Evolutionary conservation across 208 protist species (phyloP).

Genomic region (Vickermania spadyakhi): DNA sequence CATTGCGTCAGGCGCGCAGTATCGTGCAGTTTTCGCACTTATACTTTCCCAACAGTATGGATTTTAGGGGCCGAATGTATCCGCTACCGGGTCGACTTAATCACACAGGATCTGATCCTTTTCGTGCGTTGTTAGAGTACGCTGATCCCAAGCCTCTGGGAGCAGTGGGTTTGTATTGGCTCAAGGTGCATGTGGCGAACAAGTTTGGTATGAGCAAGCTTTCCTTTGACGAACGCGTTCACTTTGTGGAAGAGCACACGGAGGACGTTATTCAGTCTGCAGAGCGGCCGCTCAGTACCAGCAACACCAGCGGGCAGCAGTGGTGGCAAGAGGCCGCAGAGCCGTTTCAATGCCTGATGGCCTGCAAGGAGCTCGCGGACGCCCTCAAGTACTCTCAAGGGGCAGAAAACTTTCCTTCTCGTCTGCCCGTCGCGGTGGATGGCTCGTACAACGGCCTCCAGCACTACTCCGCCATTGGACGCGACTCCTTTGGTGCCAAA

Average conservation of each 20-base stretch:
- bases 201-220: constrained; percentile 96
- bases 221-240: constrained; percentile 91
- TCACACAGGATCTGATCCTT: constrained; percentile 93
- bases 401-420: constrained; percentile 79
- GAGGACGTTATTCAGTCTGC: constrained; percentile 83
- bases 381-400: constrained; percentile 86
- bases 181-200: constrained; percentile 98
- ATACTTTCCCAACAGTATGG: constrained; percentile 98
- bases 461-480: constrained; percentile 98
- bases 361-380: constrained; percentile 91
- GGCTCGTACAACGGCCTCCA: constrained; percentile 97
- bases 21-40: constrained; percentile 89
- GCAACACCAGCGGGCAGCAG: constrained; percentile 32
- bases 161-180: constrained; percentile 90
- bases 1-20: constrained; percentile 82
- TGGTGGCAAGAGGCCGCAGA: constrained; percentile 95
- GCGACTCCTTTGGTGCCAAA: constrained; percentile 92
- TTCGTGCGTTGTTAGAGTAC: constrained; percentile 94
- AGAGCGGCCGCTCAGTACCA: constrained; percentile 47
- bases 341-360: constrained; percentile 94
- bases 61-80: constrained; percentile 98
- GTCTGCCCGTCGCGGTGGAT: constrained; percentile 96
- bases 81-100: constrained; percentile 96
- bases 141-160: constrained; percentile 92
- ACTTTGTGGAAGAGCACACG: constrained; percentile 91